phyloP scores from a whole-genome alignment of 1,284 basidiomycete genomes.

The Wallemia ichthyophaga region DNA sequence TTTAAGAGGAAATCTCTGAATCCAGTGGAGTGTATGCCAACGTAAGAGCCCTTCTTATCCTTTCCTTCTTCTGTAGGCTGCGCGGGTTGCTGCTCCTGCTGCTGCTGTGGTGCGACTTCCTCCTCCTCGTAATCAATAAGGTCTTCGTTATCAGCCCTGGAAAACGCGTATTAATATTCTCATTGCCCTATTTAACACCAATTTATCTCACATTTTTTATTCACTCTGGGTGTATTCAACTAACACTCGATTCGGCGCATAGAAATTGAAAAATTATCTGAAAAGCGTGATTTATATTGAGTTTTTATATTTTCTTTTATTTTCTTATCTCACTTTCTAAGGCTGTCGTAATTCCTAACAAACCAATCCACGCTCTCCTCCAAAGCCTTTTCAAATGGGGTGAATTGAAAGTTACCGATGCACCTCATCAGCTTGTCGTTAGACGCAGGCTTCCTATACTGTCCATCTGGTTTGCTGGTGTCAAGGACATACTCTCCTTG shows the following conservation, averaged over 20 bases:
- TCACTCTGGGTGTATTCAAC: background rate
- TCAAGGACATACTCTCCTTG: conserved; percentile 30
- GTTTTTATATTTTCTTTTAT: too few relatives aligned
- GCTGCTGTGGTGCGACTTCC: background rate
- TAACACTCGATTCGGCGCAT: too few relatives aligned
- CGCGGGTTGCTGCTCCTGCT: background rate
- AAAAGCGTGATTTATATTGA: background rate
- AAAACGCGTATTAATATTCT: background rate
- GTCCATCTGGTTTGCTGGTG: conserved; percentile 31
- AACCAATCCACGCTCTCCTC: conserved; percentile 47
- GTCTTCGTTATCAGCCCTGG: background rate
- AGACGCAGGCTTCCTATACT: conserved; percentile 76
- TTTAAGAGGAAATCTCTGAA: conserved; percentile 92
- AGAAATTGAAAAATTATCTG: too few relatives aligned
- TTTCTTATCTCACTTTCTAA: background rate
- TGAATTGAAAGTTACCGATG: conserved; percentile 41
- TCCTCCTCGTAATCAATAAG: background rate
- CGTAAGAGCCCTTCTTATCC: conserved; percentile 76
- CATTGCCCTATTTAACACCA: background rate
- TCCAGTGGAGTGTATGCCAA: conserved; percentile 83
- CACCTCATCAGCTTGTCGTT: conserved; percentile 45
- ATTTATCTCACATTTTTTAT: background rate
- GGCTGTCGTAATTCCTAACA: conserved; percentile 31
- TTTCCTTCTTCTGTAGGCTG: conserved; percentile 22
- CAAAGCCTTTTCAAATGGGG: conserved; percentile 42